Base-by-base conservation (phyloP, 345 rosid genomes). In the Eucalyptus shirleyi region DNA sequence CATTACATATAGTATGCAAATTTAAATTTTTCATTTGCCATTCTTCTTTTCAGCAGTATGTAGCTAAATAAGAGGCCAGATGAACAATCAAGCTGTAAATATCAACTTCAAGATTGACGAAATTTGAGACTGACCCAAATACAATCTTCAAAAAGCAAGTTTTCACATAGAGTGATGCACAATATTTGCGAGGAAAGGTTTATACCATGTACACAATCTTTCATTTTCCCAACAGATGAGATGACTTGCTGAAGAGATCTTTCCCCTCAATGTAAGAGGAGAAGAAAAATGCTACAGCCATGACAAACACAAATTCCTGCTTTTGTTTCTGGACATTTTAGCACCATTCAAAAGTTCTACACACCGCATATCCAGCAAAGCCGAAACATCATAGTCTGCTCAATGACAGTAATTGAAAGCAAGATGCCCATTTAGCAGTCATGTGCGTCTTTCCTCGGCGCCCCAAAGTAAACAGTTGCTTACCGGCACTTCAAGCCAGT, bases 401-500 rank as follows among this genome's bases (percentile, higher is more conserved):
- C 30, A 77, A 40, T 9, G 26, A 72, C 45, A 37, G 82, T 72
- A 34, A 72, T 19, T 72, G 26, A 19, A 72, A 72, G 82, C 82
- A 37, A 72, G 82, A 72, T 72, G 82, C 28, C 82, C 45, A 72
- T 72, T 37, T 72, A 28, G 82, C 44, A 72, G 28, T 37, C 1
- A 37, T 19, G 45, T 5, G 51, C 13, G 1, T 51, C 32, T 5
- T 50, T 42, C 60, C 40, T 45, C 24, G 44, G 49, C 14, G 19
- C 32, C 1, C 24, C 56, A 85, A 69, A 69, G 86, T 77, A 77
- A 88, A 89, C 59, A 28, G 86, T 47, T 12, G 45, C n/a, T 92
- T 92, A 95, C 97, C 89, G 91, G 96, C 55, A 94, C 90, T 86
- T 91, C 86, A 50, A 95, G 95, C 86, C 91, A 82, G 67, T 34